Percentiles rank a stretch among this genome's conserved stretches.
phyloP scores from a whole-genome alignment of 495 filamentous ascomycete species.

The Xylaria palmicola region DNA sequence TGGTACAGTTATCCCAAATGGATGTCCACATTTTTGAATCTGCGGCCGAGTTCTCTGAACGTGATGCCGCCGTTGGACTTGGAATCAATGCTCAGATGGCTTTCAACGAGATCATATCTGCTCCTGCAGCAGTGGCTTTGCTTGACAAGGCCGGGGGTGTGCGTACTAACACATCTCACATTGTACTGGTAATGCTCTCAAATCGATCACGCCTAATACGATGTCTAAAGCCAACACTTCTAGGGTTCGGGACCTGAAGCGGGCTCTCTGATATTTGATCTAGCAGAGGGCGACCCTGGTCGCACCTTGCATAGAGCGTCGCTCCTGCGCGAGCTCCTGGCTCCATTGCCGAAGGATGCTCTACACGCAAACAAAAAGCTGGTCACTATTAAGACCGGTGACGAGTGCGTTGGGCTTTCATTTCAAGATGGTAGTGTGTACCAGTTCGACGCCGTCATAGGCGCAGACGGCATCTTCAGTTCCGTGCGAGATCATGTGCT shows the following conservation, averaged over 20 bases:
- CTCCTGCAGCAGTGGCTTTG: conserved; percentile 5
- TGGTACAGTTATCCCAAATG: conserved; percentile 20
- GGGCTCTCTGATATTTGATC: conserved; percentile 9
- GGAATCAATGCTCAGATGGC: conserved; percentile 10
- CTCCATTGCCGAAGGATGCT: conserved; percentile 8
- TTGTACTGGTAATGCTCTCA: neutral
- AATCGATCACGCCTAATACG: neutral
- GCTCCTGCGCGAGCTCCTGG: conserved; percentile 10
- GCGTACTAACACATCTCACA: neutral
- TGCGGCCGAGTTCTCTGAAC: conserved; percentile 28
- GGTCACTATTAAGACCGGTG: neutral
- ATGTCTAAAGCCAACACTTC: neutral
- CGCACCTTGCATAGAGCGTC: conserved; percentile 7
- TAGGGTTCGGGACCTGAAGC: conserved; percentile 19
- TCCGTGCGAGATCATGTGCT: conserved; percentile 21
- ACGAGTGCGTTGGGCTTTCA: conserved; percentile 11
- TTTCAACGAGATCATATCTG: conserved; percentile 11
- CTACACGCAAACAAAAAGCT: conserved; percentile 9
- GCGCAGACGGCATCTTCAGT: conserved; percentile 29
- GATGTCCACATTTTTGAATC: conserved; percentile 30
- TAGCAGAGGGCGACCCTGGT: neutral
- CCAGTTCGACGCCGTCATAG: conserved; percentile 25
- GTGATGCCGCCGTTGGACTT: conserved; percentile 26
- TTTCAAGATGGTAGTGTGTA: conserved; percentile 2
- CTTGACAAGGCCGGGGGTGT: conserved; percentile 14